These are phyloP conservation scores for Candida sonorensis DNA, from an alignment of 805 yeast species.

Conservation along the genomic window DNA sequence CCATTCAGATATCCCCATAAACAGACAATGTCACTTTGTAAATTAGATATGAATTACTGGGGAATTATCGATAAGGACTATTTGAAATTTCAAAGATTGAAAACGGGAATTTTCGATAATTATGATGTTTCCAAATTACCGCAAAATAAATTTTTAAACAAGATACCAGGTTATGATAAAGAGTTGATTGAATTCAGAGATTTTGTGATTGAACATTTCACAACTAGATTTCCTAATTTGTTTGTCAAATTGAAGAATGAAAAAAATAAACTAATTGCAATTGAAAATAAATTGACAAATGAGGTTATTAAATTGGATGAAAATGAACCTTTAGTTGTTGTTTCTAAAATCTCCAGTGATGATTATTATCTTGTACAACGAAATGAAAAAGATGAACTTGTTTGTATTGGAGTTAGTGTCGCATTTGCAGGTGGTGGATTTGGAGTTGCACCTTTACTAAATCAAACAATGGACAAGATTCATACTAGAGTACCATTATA, in stretches of 20 bases:
- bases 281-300: slow-evolving; percentile 36
- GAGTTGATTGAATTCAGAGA: slow-evolving; percentile 38
- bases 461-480: slow-evolving; percentile 34
- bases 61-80: slow-evolving; percentile 41
- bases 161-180: slow-evolving; percentile 27
- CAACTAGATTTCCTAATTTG: slow-evolving; percentile 40
- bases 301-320: slow-evolving; percentile 38
- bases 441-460: slow-evolving; percentile 28
- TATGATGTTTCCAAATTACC: slow-evolving; percentile 29
- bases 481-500: slow-evolving; percentile 44
- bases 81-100: slow-evolving; percentile 35
- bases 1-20: slow-evolving; percentile 49
- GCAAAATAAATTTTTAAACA: slow-evolving; percentile 35
- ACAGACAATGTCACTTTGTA: slow-evolving; percentile 46
- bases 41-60: slow-evolving; percentile 45
- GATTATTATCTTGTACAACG: slow-evolving; percentile 38
- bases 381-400: slow-evolving; percentile 29
- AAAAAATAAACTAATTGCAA: too few species aligned
- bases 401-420: slow-evolving; percentile 44
- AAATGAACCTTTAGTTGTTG: slow-evolving; percentile 38
- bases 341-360: slow-evolving; percentile 42
- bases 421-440: slow-evolving; percentile 50
- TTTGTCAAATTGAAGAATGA: too few species aligned
- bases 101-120: slow-evolving; percentile 30
- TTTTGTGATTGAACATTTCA: slow-evolving; percentile 33